Evolutionary conservation across 345 rosid genomes (phyloP).

Genomic region (Draba incana): DNA sequence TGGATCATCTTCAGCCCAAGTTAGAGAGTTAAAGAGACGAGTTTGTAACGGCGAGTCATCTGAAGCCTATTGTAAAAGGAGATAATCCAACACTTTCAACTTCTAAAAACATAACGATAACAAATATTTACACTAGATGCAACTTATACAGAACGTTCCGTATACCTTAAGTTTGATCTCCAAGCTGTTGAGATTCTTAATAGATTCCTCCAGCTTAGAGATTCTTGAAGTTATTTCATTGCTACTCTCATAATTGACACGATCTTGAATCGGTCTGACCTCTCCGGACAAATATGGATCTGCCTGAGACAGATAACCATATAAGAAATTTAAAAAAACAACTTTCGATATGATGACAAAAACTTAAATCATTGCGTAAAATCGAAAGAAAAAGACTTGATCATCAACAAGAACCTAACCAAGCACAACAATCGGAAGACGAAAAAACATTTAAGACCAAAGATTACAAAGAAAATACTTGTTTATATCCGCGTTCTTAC

Average conservation of each 20-base stretch:
- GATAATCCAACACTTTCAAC: slow-evolving; percentile 18
- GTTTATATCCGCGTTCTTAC: slow-evolving; percentile 35
- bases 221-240: slow-evolving; percentile 46
- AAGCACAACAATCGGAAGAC: neutral
- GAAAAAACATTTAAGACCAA: neutral
- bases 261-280: slow-evolving; percentile 64
- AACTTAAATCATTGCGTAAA: neutral
- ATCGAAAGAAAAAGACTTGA: neutral
- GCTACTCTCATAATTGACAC: slow-evolving; percentile 37
- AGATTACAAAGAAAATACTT: neutral
- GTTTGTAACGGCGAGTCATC: slow-evolving; percentile 67
- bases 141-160: neutral
- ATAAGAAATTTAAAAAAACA: too few species aligned
- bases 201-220: slow-evolving; percentile 54
- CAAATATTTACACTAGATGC: neutral
- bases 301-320: too few species aligned
- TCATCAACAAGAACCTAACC: neutral
- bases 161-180: slow-evolving; percentile 82
- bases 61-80: slow-evolving; percentile 52
- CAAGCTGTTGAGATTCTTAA: slow-evolving; percentile 60
- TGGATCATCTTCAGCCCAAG: slow-evolving; percentile 64
- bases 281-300: slow-evolving; percentile 66
- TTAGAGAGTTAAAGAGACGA: slow-evolving; percentile 54
- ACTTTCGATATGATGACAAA: neutral
- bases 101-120: slow-evolving; percentile 18